Evolutionary conservation across 2,329 filamentous ascomycete genomes (phyloP).

Genomic region (Camptophora hylomeconis): DNA sequence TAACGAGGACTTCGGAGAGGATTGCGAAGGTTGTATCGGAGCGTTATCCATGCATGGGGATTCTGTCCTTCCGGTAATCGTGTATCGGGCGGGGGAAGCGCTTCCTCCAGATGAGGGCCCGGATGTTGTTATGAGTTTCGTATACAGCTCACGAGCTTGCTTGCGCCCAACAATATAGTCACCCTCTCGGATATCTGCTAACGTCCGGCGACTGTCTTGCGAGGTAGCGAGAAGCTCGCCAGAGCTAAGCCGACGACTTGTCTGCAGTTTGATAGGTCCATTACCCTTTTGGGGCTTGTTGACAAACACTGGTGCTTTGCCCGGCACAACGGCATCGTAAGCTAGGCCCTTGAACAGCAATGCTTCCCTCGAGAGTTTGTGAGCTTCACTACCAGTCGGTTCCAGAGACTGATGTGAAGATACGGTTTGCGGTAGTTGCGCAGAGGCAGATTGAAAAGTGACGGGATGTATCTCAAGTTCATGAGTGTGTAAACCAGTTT

Average conservation of each 20-base stretch:
- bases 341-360: conserved; percentile 9
- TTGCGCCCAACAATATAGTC: conserved; percentile 16
- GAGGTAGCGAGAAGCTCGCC: conserved; percentile 15
- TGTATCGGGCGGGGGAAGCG: background rate
- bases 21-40: background rate
- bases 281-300: conserved; percentile 16
- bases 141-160: conserved; percentile 6
- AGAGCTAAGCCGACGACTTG: conserved; percentile 16
- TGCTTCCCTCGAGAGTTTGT: conserved; percentile 1
- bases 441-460: conserved; percentile 8
- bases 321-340: conserved; percentile 12
- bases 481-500: conserved; percentile 1
- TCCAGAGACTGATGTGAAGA: conserved; percentile 10
- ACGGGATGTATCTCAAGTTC: conserved; percentile 12
- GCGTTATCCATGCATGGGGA: background rate
- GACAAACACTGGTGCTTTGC: conserved; percentile 13
- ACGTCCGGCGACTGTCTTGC: conserved; percentile 14
- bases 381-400: conserved; percentile 6
- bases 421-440: conserved; percentile 8
- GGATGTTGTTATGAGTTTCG: background rate
- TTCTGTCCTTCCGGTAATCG: background rate
- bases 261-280: conserved; percentile 17
- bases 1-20: no score
- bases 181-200: conserved; percentile 16
- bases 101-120: background rate